Conservation (phyloP, 108 stramenopile species). For the Fistulifera solaris region DNA sequence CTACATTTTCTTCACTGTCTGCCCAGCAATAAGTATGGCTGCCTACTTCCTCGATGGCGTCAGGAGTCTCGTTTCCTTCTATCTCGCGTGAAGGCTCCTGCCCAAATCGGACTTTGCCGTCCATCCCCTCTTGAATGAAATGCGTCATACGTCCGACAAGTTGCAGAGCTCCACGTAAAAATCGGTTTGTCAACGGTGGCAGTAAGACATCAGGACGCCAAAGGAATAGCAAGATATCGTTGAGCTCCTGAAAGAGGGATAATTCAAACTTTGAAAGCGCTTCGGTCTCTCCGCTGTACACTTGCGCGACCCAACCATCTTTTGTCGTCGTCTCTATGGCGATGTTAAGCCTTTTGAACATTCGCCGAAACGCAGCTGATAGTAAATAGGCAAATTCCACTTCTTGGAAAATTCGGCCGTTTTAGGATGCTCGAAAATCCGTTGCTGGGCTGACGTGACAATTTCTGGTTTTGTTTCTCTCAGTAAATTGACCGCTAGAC, state of each 20-base stretch:
- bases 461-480: conserved; percentile 7
- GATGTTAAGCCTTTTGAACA: conserved; percentile 62
- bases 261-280: conserved; percentile 52
- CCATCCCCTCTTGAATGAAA: conserved; percentile 67
- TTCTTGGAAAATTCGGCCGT: conserved; percentile 77
- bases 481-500: conserved; percentile 51
- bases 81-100: conserved; percentile 18
- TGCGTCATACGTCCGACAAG: conserved; percentile 58
- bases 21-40: conserved; percentile 53
- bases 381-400: conserved; percentile 88
- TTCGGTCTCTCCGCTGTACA: conserved; percentile 45
- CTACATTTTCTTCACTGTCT: conserved; percentile 64
- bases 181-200: conserved; percentile 63
- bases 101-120: conserved; percentile 66
- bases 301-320: conserved; percentile 72
- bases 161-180: conserved; percentile 70
- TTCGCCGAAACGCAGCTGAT: conserved; percentile 82
- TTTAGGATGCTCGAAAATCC: conserved; percentile 65
- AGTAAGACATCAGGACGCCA: conserved; percentile 66
- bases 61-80: conserved; percentile 5
- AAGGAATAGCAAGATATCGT: conserved; percentile 48
- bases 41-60: background rate
- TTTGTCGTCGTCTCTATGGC: conserved; percentile 46
- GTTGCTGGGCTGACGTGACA: conserved; percentile 37
- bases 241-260: conserved; percentile 71